Evolutionary conservation across 257 asterid genomes (phyloP).

Genomic region (Lycium barbarum): DNA sequence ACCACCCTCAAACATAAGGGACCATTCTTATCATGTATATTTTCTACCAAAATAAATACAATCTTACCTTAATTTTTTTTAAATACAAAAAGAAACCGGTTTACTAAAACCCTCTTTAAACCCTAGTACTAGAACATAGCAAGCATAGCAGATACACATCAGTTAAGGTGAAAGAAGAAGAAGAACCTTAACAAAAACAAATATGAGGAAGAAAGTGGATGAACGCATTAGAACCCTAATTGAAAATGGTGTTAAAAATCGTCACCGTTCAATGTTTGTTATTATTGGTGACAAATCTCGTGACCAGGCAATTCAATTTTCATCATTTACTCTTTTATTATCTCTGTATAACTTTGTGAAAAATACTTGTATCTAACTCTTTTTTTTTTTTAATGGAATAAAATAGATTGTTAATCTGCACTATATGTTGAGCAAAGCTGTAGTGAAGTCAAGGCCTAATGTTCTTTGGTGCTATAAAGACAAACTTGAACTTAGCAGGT

Average conservation of each 20-base stretch:
- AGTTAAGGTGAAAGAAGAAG: neutral
- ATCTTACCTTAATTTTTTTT: neutral
- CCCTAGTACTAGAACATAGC: constrained; percentile 9
- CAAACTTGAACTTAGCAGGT: constrained; percentile 96
- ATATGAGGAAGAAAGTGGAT: constrained; percentile 86
- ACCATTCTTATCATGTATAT: no score
- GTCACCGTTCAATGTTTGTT: constrained; percentile 93
- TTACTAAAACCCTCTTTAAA: constrained; percentile 14
- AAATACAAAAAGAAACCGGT: neutral
- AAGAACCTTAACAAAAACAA: neutral
- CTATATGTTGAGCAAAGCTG: constrained; percentile 69
- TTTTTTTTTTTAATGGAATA: neutral
- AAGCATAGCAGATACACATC: neutral
- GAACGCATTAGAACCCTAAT: constrained; percentile 84
- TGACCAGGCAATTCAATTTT: constrained; percentile 52
- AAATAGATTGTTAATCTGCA: constrained; percentile 81
- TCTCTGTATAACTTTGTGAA: neutral
- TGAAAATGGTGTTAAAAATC: constrained; percentile 85
- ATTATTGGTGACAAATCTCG: constrained; percentile 91
- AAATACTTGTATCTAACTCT: neutral
- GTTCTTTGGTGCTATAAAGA: constrained; percentile 98
- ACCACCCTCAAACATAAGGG: no score
- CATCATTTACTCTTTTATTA: neutral
- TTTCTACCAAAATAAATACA: neutral
- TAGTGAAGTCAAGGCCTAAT: constrained; percentile 70